These are phyloP conservation scores for Ophiostoma pallidulum DNA, from an alignment of 2,329 filamentous ascomycete genomes.

Conservation along the genomic window DNA sequence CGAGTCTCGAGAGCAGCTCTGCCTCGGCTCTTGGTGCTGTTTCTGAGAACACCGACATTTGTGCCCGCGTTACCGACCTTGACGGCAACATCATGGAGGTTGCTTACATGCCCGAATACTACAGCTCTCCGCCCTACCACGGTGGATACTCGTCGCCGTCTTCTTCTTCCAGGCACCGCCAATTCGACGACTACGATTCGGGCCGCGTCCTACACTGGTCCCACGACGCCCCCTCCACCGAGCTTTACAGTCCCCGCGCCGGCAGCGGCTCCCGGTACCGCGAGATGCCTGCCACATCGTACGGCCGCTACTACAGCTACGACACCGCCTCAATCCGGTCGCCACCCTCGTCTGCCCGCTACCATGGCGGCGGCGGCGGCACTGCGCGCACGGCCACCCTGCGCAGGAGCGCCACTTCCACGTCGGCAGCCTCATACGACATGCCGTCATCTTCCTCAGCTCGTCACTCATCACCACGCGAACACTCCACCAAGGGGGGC, in stretches of 20 bases:
- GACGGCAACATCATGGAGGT: constrained; percentile 81
- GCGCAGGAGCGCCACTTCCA: constrained; percentile 10
- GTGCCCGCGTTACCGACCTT: constrained; percentile 59
- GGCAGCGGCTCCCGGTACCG: constrained; percentile 7
- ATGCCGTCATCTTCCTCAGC: constrained; percentile 8
- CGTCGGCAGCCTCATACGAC: constrained; percentile 15
- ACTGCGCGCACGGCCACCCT: constrained; percentile 8
- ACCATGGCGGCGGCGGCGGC: constrained; percentile 3
- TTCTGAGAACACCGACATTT: constrained; percentile 21
- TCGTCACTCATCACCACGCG: constrained; percentile 22
- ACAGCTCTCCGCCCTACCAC: constrained; percentile 28
- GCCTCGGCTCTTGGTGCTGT: neutral
- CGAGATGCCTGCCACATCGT: neutral
- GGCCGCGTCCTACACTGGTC: constrained; percentile 21
- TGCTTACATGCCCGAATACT: constrained; percentile 42
- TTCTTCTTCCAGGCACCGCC: constrained; percentile 21
- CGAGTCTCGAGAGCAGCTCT: constrained; percentile 1
- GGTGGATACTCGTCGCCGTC: too few relatives aligned
- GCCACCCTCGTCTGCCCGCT: constrained; percentile 9
- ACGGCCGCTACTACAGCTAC: constrained; percentile 7
- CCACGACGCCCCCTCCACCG: neutral
- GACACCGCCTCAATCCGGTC: constrained; percentile 12
- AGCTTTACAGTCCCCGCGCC: constrained; percentile 7
- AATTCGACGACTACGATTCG: constrained; percentile 24
- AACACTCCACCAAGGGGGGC: constrained; percentile 32